Evolutionary conservation across 2,329 filamentous ascomycete genomes (phyloP), one percentile per base, ranked within the genome.

Genomic region (Alternaria longipes): DNA sequence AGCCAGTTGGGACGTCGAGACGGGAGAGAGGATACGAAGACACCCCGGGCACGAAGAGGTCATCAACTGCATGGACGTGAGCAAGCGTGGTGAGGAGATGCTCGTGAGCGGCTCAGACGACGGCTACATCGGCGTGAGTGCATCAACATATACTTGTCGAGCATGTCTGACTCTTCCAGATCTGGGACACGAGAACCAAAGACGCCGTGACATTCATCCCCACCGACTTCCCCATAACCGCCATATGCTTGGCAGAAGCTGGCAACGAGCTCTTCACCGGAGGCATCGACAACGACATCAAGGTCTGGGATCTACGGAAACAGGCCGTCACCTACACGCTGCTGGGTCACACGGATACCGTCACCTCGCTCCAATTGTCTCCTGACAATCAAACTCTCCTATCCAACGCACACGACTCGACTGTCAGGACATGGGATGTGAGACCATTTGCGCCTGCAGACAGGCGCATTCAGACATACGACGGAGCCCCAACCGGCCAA

Each of bases 261-360:
- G 95, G 95, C 18, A 97, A 97, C 77, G 95, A 98, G 81, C 88
- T 99, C 26, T 99, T 95, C 79, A 91, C 92, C 7, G 94, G 94
- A 47, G 92, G 94, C 22, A 97, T 99, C 69, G 95, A 98, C 81
- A 97, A 98, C 75, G 93, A 96, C 71, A 97, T 99, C 77, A 93
- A 94, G 72, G 94, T 97, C 20, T 99, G 95, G 94, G 95, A 99
- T 79, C 82, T 98, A 74, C 89, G 95, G 68, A 98, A 97, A 83
- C 93, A 96, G 80, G 87, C 90, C 7, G 87, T 96, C 3, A 89
- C 93, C 6, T 97, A 98, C 79, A 90, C 91, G 2, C 90, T 99
- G 85, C 81, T 91, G 12, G 95, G 95, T 0, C 95, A 99, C 78
- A 90, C 89, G 54, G 95, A 99, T 76, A 98, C 94, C 0, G 85